Evolutionary conservation across 2,329 filamentous ascomycete genomes (phyloP).

Genomic region (Phaeosphaeriaceae sp.): DNA sequence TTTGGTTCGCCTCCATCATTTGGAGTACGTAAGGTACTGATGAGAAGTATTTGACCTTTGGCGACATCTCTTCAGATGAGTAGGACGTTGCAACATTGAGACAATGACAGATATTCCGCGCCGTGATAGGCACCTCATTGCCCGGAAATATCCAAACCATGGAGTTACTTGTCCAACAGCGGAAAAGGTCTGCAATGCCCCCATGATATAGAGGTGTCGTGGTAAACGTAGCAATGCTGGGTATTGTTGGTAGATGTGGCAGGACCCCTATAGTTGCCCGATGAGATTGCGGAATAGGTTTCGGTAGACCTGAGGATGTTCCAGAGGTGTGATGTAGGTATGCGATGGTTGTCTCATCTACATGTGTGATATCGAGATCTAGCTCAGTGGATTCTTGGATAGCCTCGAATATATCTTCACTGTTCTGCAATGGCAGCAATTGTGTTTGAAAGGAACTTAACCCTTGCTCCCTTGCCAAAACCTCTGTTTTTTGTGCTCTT

Average conservation of each 20-base stretch:
- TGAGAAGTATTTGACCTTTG: conserved; percentile 63
- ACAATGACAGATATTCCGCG: conserved; percentile 58
- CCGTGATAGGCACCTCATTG: conserved; percentile 62
- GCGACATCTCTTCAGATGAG: conserved; percentile 22
- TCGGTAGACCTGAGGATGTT: conserved; percentile 68
- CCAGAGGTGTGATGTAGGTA: conserved; percentile 70
- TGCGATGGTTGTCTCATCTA: conserved; percentile 52
- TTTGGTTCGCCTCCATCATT: conserved; percentile 88
- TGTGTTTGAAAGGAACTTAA: conserved; percentile 9
- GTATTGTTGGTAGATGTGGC: conserved; percentile 52
- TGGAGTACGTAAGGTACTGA: conserved; percentile 82
- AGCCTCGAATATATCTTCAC: conserved; percentile 30
- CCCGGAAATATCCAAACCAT: conserved; percentile 69
- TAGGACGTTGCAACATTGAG: conserved; percentile 48
- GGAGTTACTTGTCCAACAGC: conserved; percentile 66
- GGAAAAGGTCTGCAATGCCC: conserved; percentile 67
- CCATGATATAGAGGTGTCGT: conserved; percentile 72
- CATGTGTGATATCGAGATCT: conserved; percentile 11
- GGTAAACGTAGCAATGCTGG: conserved; percentile 62
- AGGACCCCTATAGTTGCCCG: conserved; percentile 62
- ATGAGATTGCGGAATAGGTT: conserved; percentile 67
- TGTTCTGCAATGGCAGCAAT: conserved; percentile 22
- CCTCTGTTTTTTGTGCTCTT: conserved; percentile 36
- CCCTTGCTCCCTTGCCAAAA: conserved; percentile 17
- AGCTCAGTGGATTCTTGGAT: conserved; percentile 16